Evolutionary conservation across 2,329 filamentous ascomycete genomes (phyloP), one percentile per base, ranked within the genome.

Genomic region (Gnomoniopsis smithogilvyi): DNA sequence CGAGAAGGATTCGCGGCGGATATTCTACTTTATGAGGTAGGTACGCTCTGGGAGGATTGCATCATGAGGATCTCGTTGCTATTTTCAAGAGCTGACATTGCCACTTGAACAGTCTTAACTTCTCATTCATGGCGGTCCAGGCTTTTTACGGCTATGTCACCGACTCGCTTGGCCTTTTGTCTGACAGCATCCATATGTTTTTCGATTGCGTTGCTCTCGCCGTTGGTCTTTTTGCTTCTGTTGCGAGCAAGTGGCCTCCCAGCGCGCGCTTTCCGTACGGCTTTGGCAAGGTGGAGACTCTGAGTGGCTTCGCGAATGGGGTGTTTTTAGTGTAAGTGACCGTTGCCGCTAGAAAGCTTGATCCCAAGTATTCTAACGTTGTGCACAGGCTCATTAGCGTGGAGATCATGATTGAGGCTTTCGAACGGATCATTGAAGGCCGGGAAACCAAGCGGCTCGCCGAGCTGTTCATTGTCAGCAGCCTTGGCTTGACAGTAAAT

Each of bases 121-220:
- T 99, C 66, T 82, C 80, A 7, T 99, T 99, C 73, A 99, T 99
- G 95, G 77, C 90, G 36, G 86, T 99, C 1, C 95, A 99, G 69
- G 90, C 93, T 45, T 92, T 94, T 62, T 99, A 99, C 69, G 95
- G 95, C 51, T 96, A 95, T 67, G 77, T 95, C 12, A 98, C 92
- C 3, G 93, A 96, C 65, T 99, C 95, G 0, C 78, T 99, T 6
- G 95, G 95, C 2, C 81, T 99, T n/a, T 84, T 99, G 19, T 96
- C 92, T 65, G 95, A 99, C 74, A 98, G 93, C 68, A 95, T 99
- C 63, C 95, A 99, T 75, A 99, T 99, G 95, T 94, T 99, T 69
- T 98, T 99, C 67, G 95, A 99, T 74, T 99, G 95, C 66, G 87
- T 97, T 38, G 95, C 94, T 21, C 82, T 99, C 30, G 85, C 91